These are phyloP conservation scores for Pleodorina starrii DNA, from an alignment of 139 green algal species.

Conservation along the genomic window DNA sequence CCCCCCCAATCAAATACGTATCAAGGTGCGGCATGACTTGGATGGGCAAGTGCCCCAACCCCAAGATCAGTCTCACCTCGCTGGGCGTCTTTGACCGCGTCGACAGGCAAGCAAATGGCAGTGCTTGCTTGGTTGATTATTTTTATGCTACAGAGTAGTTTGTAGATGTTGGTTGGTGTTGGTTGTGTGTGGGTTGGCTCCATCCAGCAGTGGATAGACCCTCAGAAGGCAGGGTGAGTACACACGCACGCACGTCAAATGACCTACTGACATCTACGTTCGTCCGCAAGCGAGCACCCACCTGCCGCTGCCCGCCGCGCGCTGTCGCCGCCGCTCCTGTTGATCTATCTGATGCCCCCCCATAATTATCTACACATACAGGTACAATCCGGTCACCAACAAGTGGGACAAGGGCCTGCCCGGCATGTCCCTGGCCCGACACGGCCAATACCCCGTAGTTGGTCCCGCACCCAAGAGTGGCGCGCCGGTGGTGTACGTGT, in stretches of 20 bases:
- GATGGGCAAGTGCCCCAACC: background rate
- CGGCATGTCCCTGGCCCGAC: background rate
- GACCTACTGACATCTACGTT: background rate
- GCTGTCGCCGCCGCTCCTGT: too few species aligned
- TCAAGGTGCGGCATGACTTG: background rate
- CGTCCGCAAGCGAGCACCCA: background rate
- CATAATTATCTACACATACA: too few species aligned
- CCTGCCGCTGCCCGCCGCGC: background rate
- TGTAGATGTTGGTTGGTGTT: too few species aligned
- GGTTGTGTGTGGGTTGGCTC: background rate
- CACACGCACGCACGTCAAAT: background rate
- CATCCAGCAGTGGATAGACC: background rate
- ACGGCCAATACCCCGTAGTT: background rate
- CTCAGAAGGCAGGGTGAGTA: background rate
- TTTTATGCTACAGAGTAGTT: too few species aligned
- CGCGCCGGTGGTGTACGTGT: background rate
- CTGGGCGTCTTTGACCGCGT: background rate
- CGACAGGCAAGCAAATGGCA: constrained; percentile 5
- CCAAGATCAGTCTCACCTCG: background rate
- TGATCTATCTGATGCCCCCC: too few species aligned
- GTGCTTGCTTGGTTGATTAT: too few species aligned
- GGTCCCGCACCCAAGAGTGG: background rate
- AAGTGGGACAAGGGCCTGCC: background rate
- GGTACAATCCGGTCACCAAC: background rate
- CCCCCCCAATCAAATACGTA: too few species aligned